These are phyloP conservation scores for Claviceps maximensis DNA, from an alignment of 2,329 filamentous ascomycete genomes.

Conservation along the genomic window DNA sequence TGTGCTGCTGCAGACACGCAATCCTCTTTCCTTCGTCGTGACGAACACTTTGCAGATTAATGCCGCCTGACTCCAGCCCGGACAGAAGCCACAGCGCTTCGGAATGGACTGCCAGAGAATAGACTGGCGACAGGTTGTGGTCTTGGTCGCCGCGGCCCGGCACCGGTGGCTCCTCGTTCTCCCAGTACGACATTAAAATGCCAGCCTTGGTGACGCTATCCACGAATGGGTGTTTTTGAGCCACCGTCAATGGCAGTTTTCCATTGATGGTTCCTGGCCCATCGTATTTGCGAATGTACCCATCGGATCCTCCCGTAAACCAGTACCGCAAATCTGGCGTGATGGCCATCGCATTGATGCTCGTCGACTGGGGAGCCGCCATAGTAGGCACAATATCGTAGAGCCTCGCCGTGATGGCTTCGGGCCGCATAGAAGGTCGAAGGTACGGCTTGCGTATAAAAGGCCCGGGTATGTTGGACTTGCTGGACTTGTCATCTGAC, in stretches of 20 bases:
- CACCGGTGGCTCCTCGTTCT: conserved; percentile 68
- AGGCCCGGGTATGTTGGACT: conserved; percentile 17
- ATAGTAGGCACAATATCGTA: conserved; percentile 98
- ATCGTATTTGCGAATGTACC: conserved; percentile 94
- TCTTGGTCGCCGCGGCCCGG: conserved; percentile 39
- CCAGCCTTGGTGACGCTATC: conserved; percentile 95
- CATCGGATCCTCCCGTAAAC: conserved; percentile 85
- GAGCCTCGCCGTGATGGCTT: conserved; percentile 63
- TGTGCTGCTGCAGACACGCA: conserved; percentile 66
- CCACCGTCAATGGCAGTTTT: conserved; percentile 84
- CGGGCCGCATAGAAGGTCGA: conserved; percentile 55
- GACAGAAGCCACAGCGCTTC: conserved; percentile 85
- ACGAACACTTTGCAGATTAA: conserved; percentile 84
- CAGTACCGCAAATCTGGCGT: conserved; percentile 93
- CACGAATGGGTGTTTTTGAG: conserved; percentile 91
- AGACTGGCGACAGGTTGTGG: conserved; percentile 69
- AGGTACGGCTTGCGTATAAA: conserved; percentile 7
- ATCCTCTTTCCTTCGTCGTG: conserved; percentile 93
- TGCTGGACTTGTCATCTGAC: conserved; percentile 8
- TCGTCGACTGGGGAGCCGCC: conserved; percentile 88
- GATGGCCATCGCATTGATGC: conserved; percentile 81
- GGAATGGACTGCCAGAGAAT: conserved; percentile 83
- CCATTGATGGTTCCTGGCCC: conserved; percentile 91
- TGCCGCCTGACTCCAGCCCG: conserved; percentile 77
- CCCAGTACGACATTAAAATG: conserved; percentile 93